Percentiles rank a stretch among this genome's conserved stretches.
Evolutionary conservation across 2,329 filamentous ascomycete species (phyloP).

Genomic region (Neofusicoccum sp.): DNA sequence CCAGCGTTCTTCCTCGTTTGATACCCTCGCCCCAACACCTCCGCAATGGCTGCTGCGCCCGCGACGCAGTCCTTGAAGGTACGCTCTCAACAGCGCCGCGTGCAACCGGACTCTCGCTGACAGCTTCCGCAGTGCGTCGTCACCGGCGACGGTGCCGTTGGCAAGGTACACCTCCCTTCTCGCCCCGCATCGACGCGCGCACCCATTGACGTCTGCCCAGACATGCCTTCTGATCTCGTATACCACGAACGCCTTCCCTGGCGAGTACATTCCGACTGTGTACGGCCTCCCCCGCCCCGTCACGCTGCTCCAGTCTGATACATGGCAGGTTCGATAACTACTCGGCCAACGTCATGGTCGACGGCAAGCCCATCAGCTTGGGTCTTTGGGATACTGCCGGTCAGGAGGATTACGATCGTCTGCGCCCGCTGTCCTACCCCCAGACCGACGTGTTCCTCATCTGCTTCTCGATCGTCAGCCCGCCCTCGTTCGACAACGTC

Average conservation of each 20-base stretch:
- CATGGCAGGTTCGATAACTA: conserved; percentile 89
- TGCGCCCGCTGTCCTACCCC: conserved; percentile 93
- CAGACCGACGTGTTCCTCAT: conserved; percentile 99
- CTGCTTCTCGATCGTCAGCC: conserved; percentile 97
- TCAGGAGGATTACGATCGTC: conserved; percentile 96
- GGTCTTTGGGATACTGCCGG: conserved; percentile 98
- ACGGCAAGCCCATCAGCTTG: conserved; percentile 95
- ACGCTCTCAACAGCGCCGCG: conserved; percentile 25
- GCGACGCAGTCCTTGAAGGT: conserved; percentile 93
- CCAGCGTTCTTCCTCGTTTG: neutral
- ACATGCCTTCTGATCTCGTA: conserved; percentile 99
- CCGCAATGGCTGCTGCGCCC: conserved; percentile 72
- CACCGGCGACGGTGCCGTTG: conserved; percentile 98
- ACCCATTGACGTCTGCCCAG: conserved; percentile 54
- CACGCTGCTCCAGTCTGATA: conserved; percentile 19
- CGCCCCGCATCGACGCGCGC: conserved; percentile 25
- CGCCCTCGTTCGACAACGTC: conserved; percentile 97
- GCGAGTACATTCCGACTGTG: conserved; percentile 99
- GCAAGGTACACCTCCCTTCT: conserved; percentile 70
- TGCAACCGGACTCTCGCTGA: conserved; percentile 8
- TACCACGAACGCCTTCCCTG: conserved; percentile 99
- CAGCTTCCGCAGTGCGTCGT: conserved; percentile 79
- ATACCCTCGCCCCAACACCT: conserved; percentile 8
- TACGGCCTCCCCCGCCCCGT: conserved; percentile 48
- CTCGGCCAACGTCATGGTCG: conserved; percentile 98